Base-by-base conservation (phyloP, 1,284 basidiomycete species). In the Pseudozyma hubeiensis region DNA sequence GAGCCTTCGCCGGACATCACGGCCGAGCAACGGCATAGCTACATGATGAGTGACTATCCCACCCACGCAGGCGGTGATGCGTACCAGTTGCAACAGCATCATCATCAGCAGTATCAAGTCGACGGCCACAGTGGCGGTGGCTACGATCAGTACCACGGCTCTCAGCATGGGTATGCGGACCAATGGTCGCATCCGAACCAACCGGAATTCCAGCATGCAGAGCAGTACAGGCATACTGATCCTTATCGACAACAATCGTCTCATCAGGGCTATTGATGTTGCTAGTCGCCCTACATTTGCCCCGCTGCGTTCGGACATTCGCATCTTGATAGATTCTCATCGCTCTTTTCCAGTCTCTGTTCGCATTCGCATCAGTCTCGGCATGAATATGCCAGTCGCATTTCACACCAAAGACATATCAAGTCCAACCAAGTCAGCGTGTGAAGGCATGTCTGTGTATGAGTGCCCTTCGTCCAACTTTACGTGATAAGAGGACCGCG, bases 21-120 rank as follows among this genome's bases (percentile, higher is more conserved):
- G 8, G 47, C 63, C 8, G 66, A 70, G 17, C 63, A 59, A 39
- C 62, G 71, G 6, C 66, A 75, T 43, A 75, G 71, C 66, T 69
- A 66, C 56, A 64, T 69, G 63, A 62, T 70, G 65, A 69, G 62
- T 47, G 71, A 68, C 17, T 74, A 74, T 39, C 60, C 60, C 3
- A 8, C 50, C 1, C 30, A 53, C 19, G 19, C 17, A 14, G 24
- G 19, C 33, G 39, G 24, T 3, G 52, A 51, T n/a, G 34, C 8
- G n/a, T 19, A 52, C 30, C 30, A 52, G 10, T 31, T 30, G 10
- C 50, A 52, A 29, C 49, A 51, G 7, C n/a, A 52, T 43, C n/a
- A 53, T 7, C 43, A 49, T 14, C 63, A 65, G 29, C 43, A 59
- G 33, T 44, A 44, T 8, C 43, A 44, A 1, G 7, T 7, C 10